Evolutionary conservation across 169 alveolate genomes (phyloP), one percentile per base, ranked within the genome.

Genomic region (Plasmodium knowlesi): DNA sequence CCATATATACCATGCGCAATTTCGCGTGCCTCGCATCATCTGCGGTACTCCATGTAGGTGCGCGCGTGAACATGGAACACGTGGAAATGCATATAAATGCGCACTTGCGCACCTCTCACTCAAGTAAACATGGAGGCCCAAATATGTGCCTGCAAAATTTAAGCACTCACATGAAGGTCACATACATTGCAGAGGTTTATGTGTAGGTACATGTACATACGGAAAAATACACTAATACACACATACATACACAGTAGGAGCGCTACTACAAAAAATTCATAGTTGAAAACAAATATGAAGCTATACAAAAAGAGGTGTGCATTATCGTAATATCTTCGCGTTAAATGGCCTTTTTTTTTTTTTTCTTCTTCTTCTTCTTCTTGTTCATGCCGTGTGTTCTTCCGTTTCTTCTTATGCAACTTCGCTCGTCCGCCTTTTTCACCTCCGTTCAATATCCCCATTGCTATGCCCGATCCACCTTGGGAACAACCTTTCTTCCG

Each of bases 191-290:
- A 53, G 39, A 57, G 25, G 79, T 82, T 19, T 41, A 50, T 81
- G 41, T 3, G 67, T 81, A 81, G 34, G 74, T 81, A 37, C 88
- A 37, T 22, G 67, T 43, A 81, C 34, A 19, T 50, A 81, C 88
- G 76, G 50, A 81, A 39, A 50, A 43, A 81, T 50, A 22, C 72
- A 82, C 34, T n/a, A n/a, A 53, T 41, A 28, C 41, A 39, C 39
- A 57, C 22, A 53, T 73, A 54, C 71, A 73, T 82, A 57, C 37
- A 28, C 30, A 28, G 22, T 30, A 14, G 30, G 53, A 22, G 25
- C 53, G 34, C 30, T 25, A 82, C 90, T 82, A 82, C 90, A 82
- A 82, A 82, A 82, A 53, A 82, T 82, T 82, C 90, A n/a, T 82
- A 22, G 81, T 54, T 22, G 43, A 54, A 82, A 82, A 54, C 90